Evolutionary conservation across 345 rosid species (phyloP).

Genomic region (Kandelia obovata): DNA sequence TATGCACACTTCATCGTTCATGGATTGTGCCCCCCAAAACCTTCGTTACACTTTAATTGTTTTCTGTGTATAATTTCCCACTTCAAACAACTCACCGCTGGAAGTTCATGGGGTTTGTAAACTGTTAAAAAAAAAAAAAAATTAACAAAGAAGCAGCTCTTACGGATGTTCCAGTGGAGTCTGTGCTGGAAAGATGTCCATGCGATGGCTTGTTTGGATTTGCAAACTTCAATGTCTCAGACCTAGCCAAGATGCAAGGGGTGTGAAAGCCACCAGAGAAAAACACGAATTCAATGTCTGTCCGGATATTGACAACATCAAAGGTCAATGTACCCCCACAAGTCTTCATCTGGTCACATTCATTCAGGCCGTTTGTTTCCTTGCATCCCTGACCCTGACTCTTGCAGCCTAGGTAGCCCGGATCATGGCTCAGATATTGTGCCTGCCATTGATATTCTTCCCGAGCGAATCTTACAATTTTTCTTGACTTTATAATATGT

Average conservation of each 20-base stretch:
- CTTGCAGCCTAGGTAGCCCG: slow-evolving; percentile 47
- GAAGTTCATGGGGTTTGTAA: neutral
- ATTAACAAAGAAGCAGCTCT: neutral
- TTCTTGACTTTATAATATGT: no score
- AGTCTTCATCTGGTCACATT: slow-evolving; percentile 26
- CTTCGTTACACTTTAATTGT: no score
- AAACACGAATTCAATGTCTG: slow-evolving; percentile 55
- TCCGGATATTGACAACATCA: slow-evolving; percentile 60
- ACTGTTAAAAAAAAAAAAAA: neutral
- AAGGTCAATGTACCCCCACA: slow-evolving; percentile 45
- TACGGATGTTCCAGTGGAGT: slow-evolving; percentile 58
- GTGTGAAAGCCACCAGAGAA: slow-evolving; percentile 49
- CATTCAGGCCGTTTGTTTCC: slow-evolving; percentile 10
- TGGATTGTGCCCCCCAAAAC: no score
- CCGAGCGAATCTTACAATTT: no score
- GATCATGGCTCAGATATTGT: slow-evolving; percentile 31
- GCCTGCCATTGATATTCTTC: neutral
- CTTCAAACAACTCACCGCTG: no score
- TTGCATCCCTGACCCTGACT: slow-evolving; percentile 35
- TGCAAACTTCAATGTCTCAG: slow-evolving; percentile 40
- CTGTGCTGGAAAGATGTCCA: slow-evolving; percentile 51
- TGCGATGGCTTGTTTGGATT: slow-evolving; percentile 49
- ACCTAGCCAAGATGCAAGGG: slow-evolving; percentile 44
- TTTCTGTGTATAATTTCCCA: no score
- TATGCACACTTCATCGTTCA: no score